Evolutionary conservation across 805 yeast genomes (phyloP).

Genomic region (Candida michaelii): DNA sequence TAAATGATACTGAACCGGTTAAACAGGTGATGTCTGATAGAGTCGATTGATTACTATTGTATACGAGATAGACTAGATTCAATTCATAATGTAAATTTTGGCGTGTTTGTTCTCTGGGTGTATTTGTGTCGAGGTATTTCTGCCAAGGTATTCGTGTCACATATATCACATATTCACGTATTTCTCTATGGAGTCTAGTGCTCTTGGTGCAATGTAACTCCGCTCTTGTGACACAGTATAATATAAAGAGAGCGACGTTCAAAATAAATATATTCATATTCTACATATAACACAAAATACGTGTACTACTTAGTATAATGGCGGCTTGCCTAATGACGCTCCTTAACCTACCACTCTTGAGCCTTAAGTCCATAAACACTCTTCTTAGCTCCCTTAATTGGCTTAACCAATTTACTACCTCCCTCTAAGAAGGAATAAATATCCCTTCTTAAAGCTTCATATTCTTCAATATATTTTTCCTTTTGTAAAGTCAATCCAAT

Average conservation of each 20-base stretch:
- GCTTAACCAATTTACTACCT: slow-evolving; percentile 68
- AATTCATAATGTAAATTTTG: too few relatives aligned
- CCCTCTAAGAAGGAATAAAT: slow-evolving; percentile 92
- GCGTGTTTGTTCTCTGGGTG: too few relatives aligned
- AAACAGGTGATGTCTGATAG: slow-evolving; percentile 65
- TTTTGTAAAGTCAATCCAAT: slow-evolving; percentile 93
- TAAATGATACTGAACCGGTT: slow-evolving; percentile 88
- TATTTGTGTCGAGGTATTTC: too few relatives aligned
- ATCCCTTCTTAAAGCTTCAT: slow-evolving; percentile 73
- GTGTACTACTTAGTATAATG: too few relatives aligned
- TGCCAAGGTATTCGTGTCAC: too few relatives aligned
- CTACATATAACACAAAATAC: not conserved
- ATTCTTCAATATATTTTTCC: slow-evolving; percentile 70
- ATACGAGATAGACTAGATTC: too few relatives aligned
- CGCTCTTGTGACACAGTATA: too few relatives aligned
- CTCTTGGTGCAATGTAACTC: too few relatives aligned
- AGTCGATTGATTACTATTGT: slow-evolving; percentile 19
- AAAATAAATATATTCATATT: slow-evolving; percentile 5
- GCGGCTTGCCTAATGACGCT: too few relatives aligned
- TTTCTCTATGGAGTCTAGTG: too few relatives aligned
- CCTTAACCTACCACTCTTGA: slow-evolving; percentile 82
- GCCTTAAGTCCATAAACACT: slow-evolving; percentile 63
- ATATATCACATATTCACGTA: too few relatives aligned
- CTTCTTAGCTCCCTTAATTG: slow-evolving; percentile 68
- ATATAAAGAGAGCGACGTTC: too few relatives aligned